These are phyloP conservation scores for Exophiala mesophila DNA, from an alignment of 2,329 filamentous ascomycete species.

Conservation along the genomic window DNA sequence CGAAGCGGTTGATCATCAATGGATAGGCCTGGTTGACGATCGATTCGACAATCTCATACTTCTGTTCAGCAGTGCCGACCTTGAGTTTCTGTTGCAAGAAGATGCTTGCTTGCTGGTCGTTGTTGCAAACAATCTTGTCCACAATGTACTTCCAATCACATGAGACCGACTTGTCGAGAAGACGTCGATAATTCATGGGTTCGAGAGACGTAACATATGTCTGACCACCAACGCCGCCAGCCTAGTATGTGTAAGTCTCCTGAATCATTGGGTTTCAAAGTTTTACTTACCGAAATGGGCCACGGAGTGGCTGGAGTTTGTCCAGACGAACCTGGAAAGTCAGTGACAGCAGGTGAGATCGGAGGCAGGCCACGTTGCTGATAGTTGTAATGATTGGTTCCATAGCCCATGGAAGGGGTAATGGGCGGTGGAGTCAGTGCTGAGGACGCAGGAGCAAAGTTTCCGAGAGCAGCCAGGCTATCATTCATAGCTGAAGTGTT, in stretches of 20 bases:
- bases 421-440: conserved; percentile 21
- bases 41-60: conserved; percentile 93
- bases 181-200: conserved; percentile 89
- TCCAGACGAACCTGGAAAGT: conserved; percentile 12
- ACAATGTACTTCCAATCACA: conserved; percentile 99
- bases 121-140: conserved; percentile 98
- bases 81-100: conserved; percentile 99
- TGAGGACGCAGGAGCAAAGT: conserved; percentile 11
- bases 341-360: conserved; percentile 17
- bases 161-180: conserved; percentile 91
- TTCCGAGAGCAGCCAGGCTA: conserved; percentile 14
- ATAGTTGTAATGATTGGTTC: conserved; percentile 19
- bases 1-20: conserved; percentile 97
- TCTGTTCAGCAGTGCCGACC: conserved; percentile 88
- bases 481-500: conserved; percentile 18
- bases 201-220: conserved; percentile 84
- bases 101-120: conserved; percentile 97
- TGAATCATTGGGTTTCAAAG: neutral
- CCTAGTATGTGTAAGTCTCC: conserved; percentile 34
- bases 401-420: conserved; percentile 12
- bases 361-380: conserved; percentile 25
- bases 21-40: conserved; percentile 94
- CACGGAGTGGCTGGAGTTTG: conserved; percentile 24
- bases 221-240: conserved; percentile 53
- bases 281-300: conserved; percentile 25